Evolutionary conservation across 805 yeast species (phyloP), one percentile per base, ranked within the genome.

Genomic region (Yamadazyma nakazawae): DNA sequence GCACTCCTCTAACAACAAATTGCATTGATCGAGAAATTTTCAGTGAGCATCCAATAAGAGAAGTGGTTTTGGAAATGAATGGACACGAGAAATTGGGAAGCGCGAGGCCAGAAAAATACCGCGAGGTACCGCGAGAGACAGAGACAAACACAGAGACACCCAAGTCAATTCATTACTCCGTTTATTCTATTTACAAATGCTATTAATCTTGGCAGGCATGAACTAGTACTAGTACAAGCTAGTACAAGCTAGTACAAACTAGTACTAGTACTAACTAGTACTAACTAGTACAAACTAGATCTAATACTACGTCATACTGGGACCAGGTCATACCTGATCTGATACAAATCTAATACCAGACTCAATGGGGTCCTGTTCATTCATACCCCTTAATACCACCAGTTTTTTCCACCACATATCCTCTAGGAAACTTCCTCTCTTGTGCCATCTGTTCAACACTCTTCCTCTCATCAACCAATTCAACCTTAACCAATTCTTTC

Each of bases 401-500:
- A 7, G 49, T 48, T 24, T 54, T 50, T 10, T 46, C 42, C 21
- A 61, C 37, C 30, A 47, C 55, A 46, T 80, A 87, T 0, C 94
- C 95, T 10, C 88, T 83, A 39, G 78, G 76, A 11, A 80, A 73
- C 60, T 77, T 84, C 67, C 91, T 78, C 36, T 70, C 69, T 9
- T 56, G 60, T 45, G 83, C 72, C 63, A 82, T 72, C 58, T 86
- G 76, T 14, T 66, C 63, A 45, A 74, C 76, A 1, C 81, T 65
- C 55, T 81, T 66, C 16, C 69, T 68, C 25, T 72, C 67, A 37
- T 81, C 83, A 10, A 85, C 81, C 32, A 89, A 69, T 55, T 89
- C 92, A 25, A 92, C 94, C 40, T 79, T 79, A 8, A 92, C 91
- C 47, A 92, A 72, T 64, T 92, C 97, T 66, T 92, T 92, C 39